A percentile compares a stretch with the other conserved stretches of the same genome.
These are phyloP conservation scores for Dipteronia dyeriana DNA, from an alignment of 345 rosid species.

Conservation along the genomic window DNA sequence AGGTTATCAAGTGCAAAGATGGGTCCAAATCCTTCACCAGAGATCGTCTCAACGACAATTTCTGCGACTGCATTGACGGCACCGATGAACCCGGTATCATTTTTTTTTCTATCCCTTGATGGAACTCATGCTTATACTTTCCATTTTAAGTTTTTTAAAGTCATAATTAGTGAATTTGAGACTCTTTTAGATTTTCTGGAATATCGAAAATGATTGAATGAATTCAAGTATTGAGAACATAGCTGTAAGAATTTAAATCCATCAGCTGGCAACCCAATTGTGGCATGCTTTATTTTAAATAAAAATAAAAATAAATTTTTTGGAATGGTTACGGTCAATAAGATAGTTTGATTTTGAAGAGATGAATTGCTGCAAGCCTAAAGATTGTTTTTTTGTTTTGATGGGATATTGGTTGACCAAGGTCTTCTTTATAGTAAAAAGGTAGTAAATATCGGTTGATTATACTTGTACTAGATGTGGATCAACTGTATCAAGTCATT, in stretches of 20 bases:
- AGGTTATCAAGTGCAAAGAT: constrained; percentile 83
- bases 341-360: no score
- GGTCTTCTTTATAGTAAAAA: no score
- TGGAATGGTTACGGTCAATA: no score
- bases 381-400: no score
- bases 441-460: no score
- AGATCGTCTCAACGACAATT: constrained; percentile 87
- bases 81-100: constrained; percentile 91
- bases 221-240: neutral
- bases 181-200: neutral
- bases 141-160: no score
- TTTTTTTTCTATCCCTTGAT: neutral
- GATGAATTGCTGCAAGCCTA: no score
- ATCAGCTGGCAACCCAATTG: no score
- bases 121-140: neutral
- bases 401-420: no score
- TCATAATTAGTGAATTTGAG: neutral
- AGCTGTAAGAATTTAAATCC: no score
- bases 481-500: neutral
- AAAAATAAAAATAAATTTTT: no score
- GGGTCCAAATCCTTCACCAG: constrained; percentile 69
- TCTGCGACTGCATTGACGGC: constrained; percentile 93
- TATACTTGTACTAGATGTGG: neutral
- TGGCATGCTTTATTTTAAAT: no score
- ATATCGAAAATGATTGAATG: neutral